Evolutionary conservation across 1,284 basidiomycete species (phyloP).

Genomic region (Cerrena zonata): DNA sequence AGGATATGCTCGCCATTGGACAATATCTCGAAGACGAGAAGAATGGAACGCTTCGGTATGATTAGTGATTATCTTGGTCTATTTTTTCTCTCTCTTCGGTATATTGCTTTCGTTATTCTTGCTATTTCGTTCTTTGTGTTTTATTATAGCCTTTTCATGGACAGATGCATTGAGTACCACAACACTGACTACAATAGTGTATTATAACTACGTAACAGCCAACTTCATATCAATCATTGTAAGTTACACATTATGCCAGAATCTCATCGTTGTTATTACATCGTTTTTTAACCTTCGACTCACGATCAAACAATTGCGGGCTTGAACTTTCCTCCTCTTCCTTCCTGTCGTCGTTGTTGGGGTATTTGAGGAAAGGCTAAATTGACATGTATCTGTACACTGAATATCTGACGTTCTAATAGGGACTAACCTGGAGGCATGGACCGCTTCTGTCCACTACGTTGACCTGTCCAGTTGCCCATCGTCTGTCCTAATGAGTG

Average conservation of each 20-base stretch:
- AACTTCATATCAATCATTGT: too few relatives aligned
- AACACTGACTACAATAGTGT: conserved; percentile 15
- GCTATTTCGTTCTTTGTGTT: conserved; percentile 1
- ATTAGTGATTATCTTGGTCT: conserved; percentile 6
- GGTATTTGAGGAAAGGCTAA: not conserved
- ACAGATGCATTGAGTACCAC: conserved; percentile 5
- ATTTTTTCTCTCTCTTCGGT: conserved; percentile 1
- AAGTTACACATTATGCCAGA: too few relatives aligned
- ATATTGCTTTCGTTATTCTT: not conserved
- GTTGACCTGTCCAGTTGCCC: not conserved
- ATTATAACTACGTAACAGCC: conserved; percentile 23
- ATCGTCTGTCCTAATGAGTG: not conserved
- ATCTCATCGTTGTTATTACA: too few relatives aligned
- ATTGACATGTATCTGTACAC: too few relatives aligned
- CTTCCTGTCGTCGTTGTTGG: too few relatives aligned
- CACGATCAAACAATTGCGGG: conserved; percentile 1
- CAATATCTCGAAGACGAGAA: conserved; percentile 85
- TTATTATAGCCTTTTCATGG: conserved; percentile 3
- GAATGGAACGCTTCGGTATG: conserved; percentile 52
- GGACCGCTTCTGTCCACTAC: not conserved
- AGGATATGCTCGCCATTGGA: conserved; percentile 79
- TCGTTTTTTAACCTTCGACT: too few relatives aligned
- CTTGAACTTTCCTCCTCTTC: conserved; percentile 2
- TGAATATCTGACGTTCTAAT: too few relatives aligned
- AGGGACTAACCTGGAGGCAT: not conserved